Conservation (phyloP, 2,329 filamentous ascomycete species). For the Nothopassalora personata region DNA sequence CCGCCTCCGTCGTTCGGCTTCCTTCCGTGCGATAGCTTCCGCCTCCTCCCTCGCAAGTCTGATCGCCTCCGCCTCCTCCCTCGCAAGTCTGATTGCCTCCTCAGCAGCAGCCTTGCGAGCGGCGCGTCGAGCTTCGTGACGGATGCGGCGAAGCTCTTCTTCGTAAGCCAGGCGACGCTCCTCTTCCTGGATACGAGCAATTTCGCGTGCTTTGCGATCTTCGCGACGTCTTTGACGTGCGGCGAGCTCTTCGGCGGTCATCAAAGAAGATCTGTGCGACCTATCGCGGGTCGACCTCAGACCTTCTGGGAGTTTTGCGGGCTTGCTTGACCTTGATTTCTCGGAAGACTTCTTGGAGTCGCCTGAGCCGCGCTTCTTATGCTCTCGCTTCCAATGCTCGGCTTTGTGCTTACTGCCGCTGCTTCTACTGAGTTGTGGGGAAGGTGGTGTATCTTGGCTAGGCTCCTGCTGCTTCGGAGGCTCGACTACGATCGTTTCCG, state of each 20-base stretch:
- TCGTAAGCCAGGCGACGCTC: slow-evolving; percentile 22
- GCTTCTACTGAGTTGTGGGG: slow-evolving; percentile 20
- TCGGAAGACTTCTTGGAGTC: slow-evolving; percentile 15
- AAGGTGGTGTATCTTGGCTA: slow-evolving; percentile 14
- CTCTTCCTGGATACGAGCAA: slow-evolving; percentile 20
- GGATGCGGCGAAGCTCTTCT: slow-evolving; percentile 22
- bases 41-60: slow-evolving; percentile 13
- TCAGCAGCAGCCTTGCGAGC: slow-evolving; percentile 24
- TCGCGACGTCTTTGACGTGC: slow-evolving; percentile 17
- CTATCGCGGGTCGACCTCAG: slow-evolving; percentile 9
- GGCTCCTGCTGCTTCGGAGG: background rate
- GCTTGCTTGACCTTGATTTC: slow-evolving; percentile 18
- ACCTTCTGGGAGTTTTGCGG: slow-evolving; percentile 12
- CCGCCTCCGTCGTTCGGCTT: slow-evolving; percentile 1
- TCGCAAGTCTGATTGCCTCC: slow-evolving; percentile 17
- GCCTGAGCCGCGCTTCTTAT: slow-evolving; percentile 9
- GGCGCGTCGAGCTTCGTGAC: slow-evolving; percentile 24
- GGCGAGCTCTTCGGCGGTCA: slow-evolving; percentile 19
- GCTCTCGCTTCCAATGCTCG: slow-evolving; percentile 23
- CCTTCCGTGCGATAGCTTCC: background rate
- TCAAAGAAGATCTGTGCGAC: slow-evolving; percentile 9
- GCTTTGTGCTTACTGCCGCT: slow-evolving; percentile 21
- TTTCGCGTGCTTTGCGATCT: slow-evolving; percentile 18
- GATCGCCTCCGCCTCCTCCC: slow-evolving; percentile 14
- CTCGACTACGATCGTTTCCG: background rate